These are phyloP conservation scores for Didymella lethalis DNA, from an alignment of 2,329 filamentous ascomycete species.

Conservation along the genomic window DNA sequence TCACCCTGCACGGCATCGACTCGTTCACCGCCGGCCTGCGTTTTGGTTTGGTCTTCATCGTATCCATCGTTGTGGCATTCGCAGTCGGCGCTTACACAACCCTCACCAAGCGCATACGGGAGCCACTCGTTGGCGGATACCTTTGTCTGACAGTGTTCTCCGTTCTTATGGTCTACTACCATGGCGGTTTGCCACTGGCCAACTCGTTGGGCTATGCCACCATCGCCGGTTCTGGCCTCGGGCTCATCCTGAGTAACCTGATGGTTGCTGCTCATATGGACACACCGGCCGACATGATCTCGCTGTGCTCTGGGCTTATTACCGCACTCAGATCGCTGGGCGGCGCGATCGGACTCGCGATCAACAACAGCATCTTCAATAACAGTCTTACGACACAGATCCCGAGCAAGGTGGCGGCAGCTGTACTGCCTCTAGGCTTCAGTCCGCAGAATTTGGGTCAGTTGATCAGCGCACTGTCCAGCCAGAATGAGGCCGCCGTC, in stretches of 20 bases:
- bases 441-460: not conserved
- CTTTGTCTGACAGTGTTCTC: not conserved
- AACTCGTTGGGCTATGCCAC: not conserved
- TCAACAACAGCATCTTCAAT: conserved; percentile 4
- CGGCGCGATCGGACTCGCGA: conserved; percentile 1
- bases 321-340: conserved; percentile 1
- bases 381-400: not conserved
- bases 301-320: not conserved
- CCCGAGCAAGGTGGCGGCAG: not conserved
- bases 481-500: not conserved
- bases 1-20: too few relatives aligned
- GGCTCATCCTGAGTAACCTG: not conserved
- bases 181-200: not conserved
- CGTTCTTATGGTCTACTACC: not conserved
- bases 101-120: too few relatives aligned
- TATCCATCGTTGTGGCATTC: too few relatives aligned
- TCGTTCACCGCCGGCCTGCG: too few relatives aligned
- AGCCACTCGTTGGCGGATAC: too few relatives aligned
- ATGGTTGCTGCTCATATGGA: not conserved
- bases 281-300: conserved; percentile 3
- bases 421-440: conserved; percentile 1
- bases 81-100: too few relatives aligned
- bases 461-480: not conserved
- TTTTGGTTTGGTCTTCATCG: too few relatives aligned
- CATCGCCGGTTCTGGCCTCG: not conserved